Evolutionary conservation across 2,329 filamentous ascomycete species (phyloP).

Genomic region (Passalora sequoiae): DNA sequence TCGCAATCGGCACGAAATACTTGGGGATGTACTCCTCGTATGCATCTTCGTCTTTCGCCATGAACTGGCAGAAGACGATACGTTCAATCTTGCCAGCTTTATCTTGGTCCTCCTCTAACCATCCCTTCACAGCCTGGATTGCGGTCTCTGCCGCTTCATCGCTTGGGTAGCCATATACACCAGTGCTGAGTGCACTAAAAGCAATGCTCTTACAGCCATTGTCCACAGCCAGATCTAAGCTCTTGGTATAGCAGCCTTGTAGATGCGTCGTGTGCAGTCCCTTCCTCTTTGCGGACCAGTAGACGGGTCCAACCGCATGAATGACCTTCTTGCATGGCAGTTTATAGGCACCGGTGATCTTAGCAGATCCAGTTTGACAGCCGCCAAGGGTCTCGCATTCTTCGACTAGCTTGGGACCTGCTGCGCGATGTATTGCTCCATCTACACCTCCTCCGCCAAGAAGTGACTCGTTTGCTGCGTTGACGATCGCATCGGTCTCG

Average conservation of each 20-base stretch:
- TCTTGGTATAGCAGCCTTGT: conserved; percentile 63
- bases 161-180: conserved; percentile 82
- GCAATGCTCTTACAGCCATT: conserved; percentile 66
- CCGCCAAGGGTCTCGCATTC: conserved; percentile 70
- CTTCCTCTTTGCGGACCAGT: conserved; percentile 43
- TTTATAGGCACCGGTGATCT: conserved; percentile 73
- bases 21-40: conserved; percentile 71
- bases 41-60: conserved; percentile 67
- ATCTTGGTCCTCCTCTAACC: conserved; percentile 45
- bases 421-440: conserved; percentile 72
- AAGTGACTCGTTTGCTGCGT: conserved; percentile 77
- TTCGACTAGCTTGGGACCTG: conserved; percentile 60
- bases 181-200: conserved; percentile 81
- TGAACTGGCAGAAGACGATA: conserved; percentile 81
- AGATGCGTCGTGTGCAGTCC: conserved; percentile 42
- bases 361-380: conserved; percentile 72
- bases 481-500: conserved; percentile 76
- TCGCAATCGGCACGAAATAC: conserved; percentile 47
- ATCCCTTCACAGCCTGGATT: conserved; percentile 54
- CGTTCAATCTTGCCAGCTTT: conserved; percentile 54
- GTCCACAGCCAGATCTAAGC: conserved; percentile 65
- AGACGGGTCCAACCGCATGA: conserved; percentile 85
- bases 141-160: conserved; percentile 67
- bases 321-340: conserved; percentile 76
- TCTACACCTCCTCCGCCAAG: conserved; percentile 83